These are phyloP conservation scores for Fusarium sp. DNA, from an alignment of 2,329 filamentous ascomycete species.

Conservation along the genomic window DNA sequence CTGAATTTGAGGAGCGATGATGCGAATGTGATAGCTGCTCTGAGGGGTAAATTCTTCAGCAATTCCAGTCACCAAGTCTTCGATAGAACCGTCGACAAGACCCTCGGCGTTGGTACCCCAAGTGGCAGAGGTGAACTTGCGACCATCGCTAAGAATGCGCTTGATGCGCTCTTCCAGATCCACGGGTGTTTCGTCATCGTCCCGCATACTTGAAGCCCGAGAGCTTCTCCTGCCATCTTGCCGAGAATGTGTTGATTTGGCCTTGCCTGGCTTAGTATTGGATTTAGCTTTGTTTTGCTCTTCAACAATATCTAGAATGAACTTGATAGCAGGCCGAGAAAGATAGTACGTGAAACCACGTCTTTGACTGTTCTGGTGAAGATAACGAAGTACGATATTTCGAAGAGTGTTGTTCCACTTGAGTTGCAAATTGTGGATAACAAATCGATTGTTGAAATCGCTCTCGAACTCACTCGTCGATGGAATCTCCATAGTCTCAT, in stretches of 20 bases:
- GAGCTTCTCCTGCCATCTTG: slow-evolving; percentile 52
- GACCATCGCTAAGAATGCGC: slow-evolving; percentile 85
- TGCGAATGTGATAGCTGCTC: slow-evolving; percentile 92
- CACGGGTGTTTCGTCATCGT: slow-evolving; percentile 69
- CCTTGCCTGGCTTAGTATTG: slow-evolving; percentile 49
- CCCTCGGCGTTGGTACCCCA: slow-evolving; percentile 53
- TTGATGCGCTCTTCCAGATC: slow-evolving; percentile 88
- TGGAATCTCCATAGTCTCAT: slow-evolving; percentile 73
- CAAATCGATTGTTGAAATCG: slow-evolving; percentile 98
- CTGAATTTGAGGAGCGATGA: slow-evolving; percentile 98
- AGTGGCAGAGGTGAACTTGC: slow-evolving; percentile 74
- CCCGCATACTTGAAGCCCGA: slow-evolving; percentile 54
- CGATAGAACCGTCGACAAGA: slow-evolving; percentile 61
- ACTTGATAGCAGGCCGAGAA: slow-evolving; percentile 94
- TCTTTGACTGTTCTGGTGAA: slow-evolving; percentile 95
- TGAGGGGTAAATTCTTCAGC: slow-evolving; percentile 89
- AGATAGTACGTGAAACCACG: slow-evolving; percentile 98
- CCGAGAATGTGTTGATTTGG: slow-evolving; percentile 48
- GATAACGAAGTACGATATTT: slow-evolving; percentile 97
- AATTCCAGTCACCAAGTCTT: slow-evolving; percentile 80
- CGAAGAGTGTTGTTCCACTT: slow-evolving; percentile 98
- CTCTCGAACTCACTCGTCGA: slow-evolving; percentile 86
- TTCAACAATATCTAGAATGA: slow-evolving; percentile 96
- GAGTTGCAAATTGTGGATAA: slow-evolving; percentile 95
- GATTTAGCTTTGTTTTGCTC: slow-evolving; percentile 84